Percentiles rank a stretch among this genome's conserved stretches.
These are phyloP conservation scores for Xylariaceae sp. DNA, from an alignment of 2,329 filamentous ascomycete genomes.

Conservation along the genomic window DNA sequence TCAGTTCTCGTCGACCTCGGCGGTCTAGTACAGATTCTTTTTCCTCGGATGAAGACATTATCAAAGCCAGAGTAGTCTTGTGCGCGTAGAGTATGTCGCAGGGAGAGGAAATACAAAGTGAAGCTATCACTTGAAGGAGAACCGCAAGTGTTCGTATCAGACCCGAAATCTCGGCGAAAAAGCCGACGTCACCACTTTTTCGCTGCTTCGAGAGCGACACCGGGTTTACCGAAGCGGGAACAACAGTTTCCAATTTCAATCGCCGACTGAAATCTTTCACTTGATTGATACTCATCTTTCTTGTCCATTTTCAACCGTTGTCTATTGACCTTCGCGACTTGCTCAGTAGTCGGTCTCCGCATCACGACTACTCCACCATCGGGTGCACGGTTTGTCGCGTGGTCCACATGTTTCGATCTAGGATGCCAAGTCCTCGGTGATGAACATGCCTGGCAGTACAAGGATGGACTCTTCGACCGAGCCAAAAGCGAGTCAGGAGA, in stretches of 20 bases:
- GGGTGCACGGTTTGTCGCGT: not conserved
- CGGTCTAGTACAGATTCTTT: no score
- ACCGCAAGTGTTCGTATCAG: no score
- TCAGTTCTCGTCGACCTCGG: no score
- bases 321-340: not conserved
- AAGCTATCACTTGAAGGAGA: no score
- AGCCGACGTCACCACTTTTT: not conserved
- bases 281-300: not conserved
- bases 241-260: not conserved
- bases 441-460: not conserved
- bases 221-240: slow-evolving; percentile 8
- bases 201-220: slow-evolving; percentile 5
- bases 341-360: no score
- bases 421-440: not conserved
- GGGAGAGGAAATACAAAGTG: no score
- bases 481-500: not conserved
- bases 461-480: not conserved
- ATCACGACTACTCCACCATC: not conserved
- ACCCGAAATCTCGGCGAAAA: not conserved
- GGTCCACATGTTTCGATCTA: not conserved
- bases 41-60: no score
- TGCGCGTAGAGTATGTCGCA: no score
- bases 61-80: no score
- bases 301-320: not conserved
- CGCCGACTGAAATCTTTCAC: not conserved